Conservation (phyloP, 352 stramenopile genomes). For the Phytophthora pistaciae region DNA sequence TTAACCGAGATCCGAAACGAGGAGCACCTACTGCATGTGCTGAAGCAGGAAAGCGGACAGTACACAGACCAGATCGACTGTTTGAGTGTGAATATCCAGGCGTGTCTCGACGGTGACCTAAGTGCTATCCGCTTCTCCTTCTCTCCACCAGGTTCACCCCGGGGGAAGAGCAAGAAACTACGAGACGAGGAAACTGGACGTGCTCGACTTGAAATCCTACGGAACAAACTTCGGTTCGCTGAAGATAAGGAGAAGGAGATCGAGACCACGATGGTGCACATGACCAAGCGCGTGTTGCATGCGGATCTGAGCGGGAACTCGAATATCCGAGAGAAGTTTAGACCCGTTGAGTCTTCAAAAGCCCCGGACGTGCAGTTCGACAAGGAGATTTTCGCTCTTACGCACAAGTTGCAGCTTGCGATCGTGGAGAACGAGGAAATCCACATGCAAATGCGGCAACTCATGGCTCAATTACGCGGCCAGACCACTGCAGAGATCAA, state of each 20-base stretch:
- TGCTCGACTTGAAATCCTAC: slow-evolving; percentile 63
- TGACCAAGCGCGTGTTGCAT: slow-evolving; percentile 58
- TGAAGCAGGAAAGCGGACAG: slow-evolving; percentile 56
- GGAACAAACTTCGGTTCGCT: slow-evolving; percentile 63
- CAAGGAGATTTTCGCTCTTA: slow-evolving; percentile 83
- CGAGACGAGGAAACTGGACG: slow-evolving; percentile 55
- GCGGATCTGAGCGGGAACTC: too few species aligned
- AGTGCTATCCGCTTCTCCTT: slow-evolving; percentile 35
- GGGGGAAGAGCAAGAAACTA: slow-evolving; percentile 35
- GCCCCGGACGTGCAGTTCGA: slow-evolving; percentile 53
- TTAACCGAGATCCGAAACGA: slow-evolving; percentile 70
- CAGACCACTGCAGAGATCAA: slow-evolving; percentile 17
- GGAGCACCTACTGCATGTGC: slow-evolving; percentile 65
- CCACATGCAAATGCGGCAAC: slow-evolving; percentile 71
- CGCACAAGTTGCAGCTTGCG: slow-evolving; percentile 75
- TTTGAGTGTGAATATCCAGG: slow-evolving; percentile 59
- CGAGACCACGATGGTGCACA: slow-evolving; percentile 71
- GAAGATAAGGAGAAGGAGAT: slow-evolving; percentile 81
- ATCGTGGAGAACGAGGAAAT: slow-evolving; percentile 85
- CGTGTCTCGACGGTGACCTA: slow-evolving; percentile 37
- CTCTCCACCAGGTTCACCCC: slow-evolving; percentile 30
- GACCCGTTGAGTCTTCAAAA: neutral
- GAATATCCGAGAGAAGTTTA: too few species aligned
- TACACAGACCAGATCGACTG: slow-evolving; percentile 68
- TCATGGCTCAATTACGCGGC: slow-evolving; percentile 52